A percentile compares a stretch with the other conserved stretches of the same genome.
Evolutionary conservation across 2,329 filamentous ascomycete species (phyloP).

Genomic region (Canariomyces notabilis): DNA sequence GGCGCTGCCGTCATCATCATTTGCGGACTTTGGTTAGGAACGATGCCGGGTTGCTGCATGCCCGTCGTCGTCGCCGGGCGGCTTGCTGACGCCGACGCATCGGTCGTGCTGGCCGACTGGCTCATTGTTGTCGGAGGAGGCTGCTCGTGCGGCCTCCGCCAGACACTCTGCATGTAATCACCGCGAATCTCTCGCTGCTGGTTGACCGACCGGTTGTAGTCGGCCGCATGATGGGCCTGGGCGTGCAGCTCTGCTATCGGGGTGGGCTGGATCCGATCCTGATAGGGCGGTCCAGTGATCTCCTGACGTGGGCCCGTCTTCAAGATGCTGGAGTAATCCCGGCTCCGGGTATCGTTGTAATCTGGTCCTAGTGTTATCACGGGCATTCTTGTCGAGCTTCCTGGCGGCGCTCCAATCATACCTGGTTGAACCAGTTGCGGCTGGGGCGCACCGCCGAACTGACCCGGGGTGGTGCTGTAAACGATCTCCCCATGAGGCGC

Average conservation of each 20-base stretch:
- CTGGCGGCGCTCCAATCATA: slow-evolving; percentile 60
- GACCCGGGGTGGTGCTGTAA: slow-evolving; percentile 68
- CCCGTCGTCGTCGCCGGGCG: slow-evolving; percentile 49
- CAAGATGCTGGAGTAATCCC: slow-evolving; percentile 75
- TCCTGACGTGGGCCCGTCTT: slow-evolving; percentile 82
- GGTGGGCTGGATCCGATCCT: slow-evolving; percentile 76
- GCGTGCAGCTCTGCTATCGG: slow-evolving; percentile 73
- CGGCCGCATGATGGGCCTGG: slow-evolving; percentile 81
- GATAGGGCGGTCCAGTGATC: slow-evolving; percentile 78
- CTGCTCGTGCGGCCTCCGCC: slow-evolving; percentile 77
- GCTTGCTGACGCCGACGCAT: slow-evolving; percentile 43
- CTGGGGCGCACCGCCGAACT: slow-evolving; percentile 62
- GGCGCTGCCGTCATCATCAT: slow-evolving; percentile 60
- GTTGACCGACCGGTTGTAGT: slow-evolving; percentile 82
- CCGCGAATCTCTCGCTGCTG: slow-evolving; percentile 73
- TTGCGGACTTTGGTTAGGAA: slow-evolving; percentile 59
- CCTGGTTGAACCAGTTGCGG: slow-evolving; percentile 66
- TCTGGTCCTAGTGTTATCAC: slow-evolving; percentile 80
- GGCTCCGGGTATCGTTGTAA: slow-evolving; percentile 68
- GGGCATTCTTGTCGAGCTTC: slow-evolving; percentile 67
- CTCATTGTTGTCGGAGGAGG: slow-evolving; percentile 47
- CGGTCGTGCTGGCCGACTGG: slow-evolving; percentile 42
- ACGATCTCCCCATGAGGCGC: slow-evolving; percentile 80
- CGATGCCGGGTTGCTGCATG: slow-evolving; percentile 51
- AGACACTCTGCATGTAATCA: slow-evolving; percentile 75